Evolutionary conservation across 192 early-diverging fungal genomes (phyloP), one percentile per base, ranked within the genome.

Genomic region (Coemansia sp.): DNA sequence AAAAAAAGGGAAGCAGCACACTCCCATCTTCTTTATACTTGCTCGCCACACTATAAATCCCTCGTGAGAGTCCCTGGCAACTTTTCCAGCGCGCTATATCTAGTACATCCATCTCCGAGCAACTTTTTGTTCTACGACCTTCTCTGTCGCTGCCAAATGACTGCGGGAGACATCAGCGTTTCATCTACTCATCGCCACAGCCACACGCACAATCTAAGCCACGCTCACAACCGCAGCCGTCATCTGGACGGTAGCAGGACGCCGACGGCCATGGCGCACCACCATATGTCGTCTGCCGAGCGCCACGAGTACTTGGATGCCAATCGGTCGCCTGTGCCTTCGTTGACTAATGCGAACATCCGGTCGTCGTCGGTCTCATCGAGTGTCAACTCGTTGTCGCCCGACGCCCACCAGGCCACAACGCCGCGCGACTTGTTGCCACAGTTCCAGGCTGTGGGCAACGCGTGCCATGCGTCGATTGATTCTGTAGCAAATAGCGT

Each of bases 351-450:
- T 62, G 70, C 55, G 13, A 66, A 66, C 10, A 73, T 75, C 62
- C 67, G 68, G 64, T 58, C 74, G 41, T 76, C 80, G 66, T 82
- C 80, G 3, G 80, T 72, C 36, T 82, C 80, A 41, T 81, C 80
- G 24, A 77, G 80, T 55, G 80, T 82, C 72, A 82, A 71, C 62
- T 62, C 80, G 31, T 29, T 82, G 65, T 82, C 80, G 65, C 80
- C 80, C 11, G 75, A 68, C 62, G 49, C 66, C 13, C 65, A 70
- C 22, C 49, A 33, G 52, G 64, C 71, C 3, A 65, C 72, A 24
- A 77, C 72, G 7, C 74, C 80, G 8, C 71, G 75, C 33, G 75
- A 82, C 62, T 65, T 82, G 66, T 29, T 77, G 63, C 75, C 80
- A 40, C 71, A 67, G 46, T 76, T 81, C 55, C 44, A 75, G 53